Percentiles rank a stretch among this genome's conserved stretches.
These are phyloP conservation scores for Sutorius australiensis DNA, from an alignment of 768 basidiomycete genomes.

Conservation along the genomic window DNA sequence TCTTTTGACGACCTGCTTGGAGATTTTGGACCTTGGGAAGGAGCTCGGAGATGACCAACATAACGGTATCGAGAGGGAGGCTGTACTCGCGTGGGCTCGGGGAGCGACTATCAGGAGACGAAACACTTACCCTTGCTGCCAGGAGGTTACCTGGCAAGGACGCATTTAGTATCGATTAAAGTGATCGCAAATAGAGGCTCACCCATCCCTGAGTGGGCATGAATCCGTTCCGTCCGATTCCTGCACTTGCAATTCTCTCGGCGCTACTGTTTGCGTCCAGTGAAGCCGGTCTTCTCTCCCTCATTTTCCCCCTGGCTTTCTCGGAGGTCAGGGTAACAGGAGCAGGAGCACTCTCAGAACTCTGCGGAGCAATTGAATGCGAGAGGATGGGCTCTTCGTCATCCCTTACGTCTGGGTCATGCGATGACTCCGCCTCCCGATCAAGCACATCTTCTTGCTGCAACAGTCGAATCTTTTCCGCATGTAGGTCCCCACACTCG, in stretches of 20 bases:
- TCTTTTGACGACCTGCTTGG: slow-evolving; percentile 61
- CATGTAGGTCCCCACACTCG: slow-evolving; percentile 28
- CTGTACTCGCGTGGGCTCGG: slow-evolving; percentile 36
- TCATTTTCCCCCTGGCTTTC: slow-evolving; percentile 91
- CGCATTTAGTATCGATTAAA: slow-evolving; percentile 2
- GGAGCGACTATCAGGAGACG: background rate
- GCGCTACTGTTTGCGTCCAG: slow-evolving; percentile 49
- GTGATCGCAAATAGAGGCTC: slow-evolving; percentile 14
- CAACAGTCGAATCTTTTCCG: slow-evolving; percentile 67
- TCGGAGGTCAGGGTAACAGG: slow-evolving; percentile 54
- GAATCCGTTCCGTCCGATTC: slow-evolving; percentile 87
- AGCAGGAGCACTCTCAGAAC: slow-evolving; percentile 34
- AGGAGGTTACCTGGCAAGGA: slow-evolving; percentile 68
- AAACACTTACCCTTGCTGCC: slow-evolving; percentile 83
- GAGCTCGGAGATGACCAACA: slow-evolving; percentile 85
- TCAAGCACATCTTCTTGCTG: slow-evolving; percentile 44
- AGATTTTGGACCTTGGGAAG: slow-evolving; percentile 80
- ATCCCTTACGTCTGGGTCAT: slow-evolving; percentile 5
- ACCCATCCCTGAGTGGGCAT: slow-evolving; percentile 98
- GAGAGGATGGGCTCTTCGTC: slow-evolving; percentile 19
- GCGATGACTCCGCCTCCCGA: slow-evolving; percentile 23
- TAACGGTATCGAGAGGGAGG: slow-evolving; percentile 82
- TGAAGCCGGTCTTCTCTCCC: slow-evolving; percentile 59
- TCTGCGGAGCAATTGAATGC: slow-evolving; percentile 42
- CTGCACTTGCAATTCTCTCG: slow-evolving; percentile 62